phyloP scores from a whole-genome alignment of 106 monocot genomes.

The Triglochin maritima region DNA sequence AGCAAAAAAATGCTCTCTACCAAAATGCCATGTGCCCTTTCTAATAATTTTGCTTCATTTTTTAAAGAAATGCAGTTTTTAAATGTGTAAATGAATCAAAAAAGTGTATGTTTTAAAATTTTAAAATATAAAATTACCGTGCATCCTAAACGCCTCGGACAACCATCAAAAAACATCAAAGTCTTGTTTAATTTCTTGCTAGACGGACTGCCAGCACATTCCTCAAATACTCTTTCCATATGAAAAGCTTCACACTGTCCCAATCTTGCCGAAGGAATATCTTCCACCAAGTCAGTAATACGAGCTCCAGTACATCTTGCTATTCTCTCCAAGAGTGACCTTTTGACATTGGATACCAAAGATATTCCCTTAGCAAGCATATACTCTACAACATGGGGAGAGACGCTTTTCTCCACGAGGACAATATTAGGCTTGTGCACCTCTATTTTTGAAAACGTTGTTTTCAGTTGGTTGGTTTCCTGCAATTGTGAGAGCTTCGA shows the following conservation, averaged over 20 bases:
- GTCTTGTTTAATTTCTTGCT: slow-evolving; percentile 56
- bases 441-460: slow-evolving; percentile 59
- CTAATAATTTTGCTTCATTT: too few species aligned
- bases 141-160: slow-evolving; percentile 76
- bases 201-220: slow-evolving; percentile 14
- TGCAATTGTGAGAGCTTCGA: slow-evolving; percentile 15
- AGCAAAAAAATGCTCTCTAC: too few species aligned
- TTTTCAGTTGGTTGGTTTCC: slow-evolving; percentile 61
- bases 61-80: background rate
- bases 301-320: slow-evolving; percentile 75
- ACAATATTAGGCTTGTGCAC: slow-evolving; percentile 65
- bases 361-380: slow-evolving; percentile 87
- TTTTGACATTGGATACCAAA: slow-evolving; percentile 80
- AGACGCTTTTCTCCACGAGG: slow-evolving; percentile 86
- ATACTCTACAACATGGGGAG: slow-evolving; percentile 71
- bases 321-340: slow-evolving; percentile 66
- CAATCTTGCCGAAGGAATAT: slow-evolving; percentile 37
- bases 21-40: too few species aligned
- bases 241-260: slow-evolving; percentile 73
- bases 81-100: background rate
- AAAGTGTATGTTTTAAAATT: background rate
- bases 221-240: slow-evolving; percentile 42
- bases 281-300: slow-evolving; percentile 63
- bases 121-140: slow-evolving; percentile 40
- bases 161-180: slow-evolving; percentile 93